Base-by-base conservation (phyloP, 495 filamentous ascomycete genomes). In the Astrocystis sublimbata region DNA sequence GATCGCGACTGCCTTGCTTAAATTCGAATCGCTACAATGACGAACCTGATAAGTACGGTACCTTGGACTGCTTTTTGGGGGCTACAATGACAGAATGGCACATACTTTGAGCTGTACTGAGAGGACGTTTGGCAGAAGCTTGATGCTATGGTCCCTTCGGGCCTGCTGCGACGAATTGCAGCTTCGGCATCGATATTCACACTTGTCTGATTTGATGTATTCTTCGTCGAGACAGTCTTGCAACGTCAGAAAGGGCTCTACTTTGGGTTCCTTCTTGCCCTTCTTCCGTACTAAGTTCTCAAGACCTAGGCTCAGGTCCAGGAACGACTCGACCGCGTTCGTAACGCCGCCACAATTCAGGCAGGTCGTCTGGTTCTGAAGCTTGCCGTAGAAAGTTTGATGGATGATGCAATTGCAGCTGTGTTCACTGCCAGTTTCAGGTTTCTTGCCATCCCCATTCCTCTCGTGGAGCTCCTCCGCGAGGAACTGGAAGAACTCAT, bases 401-500 rank as follows among this genome's bases (percentile, higher is more conserved):
- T 96, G 93, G 69, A 96, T 91, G 71, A 96, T 90, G 73, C 93
- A 97, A 41, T 83, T 80, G 78, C 92, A 96, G 55, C 69, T 80
- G 60, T 86, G 85, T 47, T 85, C 83, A 60, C 88, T 85, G 64
- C 79, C 75, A 47, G 69, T 78, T 61, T 85, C 81, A 6, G 78
- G 75, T 63, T 74, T 80, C 65, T 79, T 80, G 31, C 81, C 81
- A 55, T 83, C 82, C 4, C 84, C 81, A 68, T 88, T 89, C 47
- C 85, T 84, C 60, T 84, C 79, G 61, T 96, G 92, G 1, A 97
- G 83, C 68, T 92, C 86, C 73, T 96, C 92, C 36, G 93, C 86
- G 4, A 97, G 81, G 69, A 96, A 96, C 70, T 94, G 90, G 76
- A 96, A 92, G 73, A 93, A 97, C 69, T 97, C 93, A 71, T 97